A percentile compares a stretch with the other conserved stretches of the same genome.
phyloP scores from a whole-genome alignment of 306 rosid genomes.

The Cicer arietinum region DNA sequence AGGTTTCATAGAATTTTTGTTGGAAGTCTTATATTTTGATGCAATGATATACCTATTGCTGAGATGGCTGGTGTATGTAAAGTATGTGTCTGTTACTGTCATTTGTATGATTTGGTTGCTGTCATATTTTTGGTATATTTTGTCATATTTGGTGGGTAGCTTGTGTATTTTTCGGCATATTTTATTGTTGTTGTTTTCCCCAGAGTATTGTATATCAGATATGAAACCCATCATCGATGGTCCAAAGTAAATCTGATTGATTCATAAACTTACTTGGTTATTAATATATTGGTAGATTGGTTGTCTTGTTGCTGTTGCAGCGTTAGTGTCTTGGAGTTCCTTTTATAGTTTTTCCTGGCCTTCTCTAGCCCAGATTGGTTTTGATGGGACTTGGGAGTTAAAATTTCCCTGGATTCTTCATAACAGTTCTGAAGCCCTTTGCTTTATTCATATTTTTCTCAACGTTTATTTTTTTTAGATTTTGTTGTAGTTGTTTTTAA shows the following conservation, averaged over 20 bases:
- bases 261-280: constrained; percentile 21
- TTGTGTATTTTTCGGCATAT: neutral
- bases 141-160: neutral
- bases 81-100: neutral
- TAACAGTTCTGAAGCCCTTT: neutral
- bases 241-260: neutral
- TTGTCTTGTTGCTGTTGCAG: neutral
- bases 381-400: neutral
- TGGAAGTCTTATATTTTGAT: neutral
- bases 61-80: neutral
- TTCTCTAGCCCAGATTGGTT: neutral
- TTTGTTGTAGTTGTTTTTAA: neutral
- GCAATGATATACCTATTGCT: neutral
- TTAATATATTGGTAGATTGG: constrained; percentile 19
- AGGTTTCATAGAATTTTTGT: constrained; percentile 5
- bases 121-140: neutral
- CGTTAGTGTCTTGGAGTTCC: neutral
- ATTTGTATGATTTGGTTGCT: neutral
- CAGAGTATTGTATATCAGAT: neutral
- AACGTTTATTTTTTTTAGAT: neutral
- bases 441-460: neutral
- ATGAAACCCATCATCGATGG: neutral
- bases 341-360: no score
- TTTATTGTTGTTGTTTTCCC: neutral
- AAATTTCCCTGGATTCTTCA: neutral